phyloP scores from a whole-genome alignment of 2,329 filamentous ascomycete genomes.

The Meredithiella fracta region DNA sequence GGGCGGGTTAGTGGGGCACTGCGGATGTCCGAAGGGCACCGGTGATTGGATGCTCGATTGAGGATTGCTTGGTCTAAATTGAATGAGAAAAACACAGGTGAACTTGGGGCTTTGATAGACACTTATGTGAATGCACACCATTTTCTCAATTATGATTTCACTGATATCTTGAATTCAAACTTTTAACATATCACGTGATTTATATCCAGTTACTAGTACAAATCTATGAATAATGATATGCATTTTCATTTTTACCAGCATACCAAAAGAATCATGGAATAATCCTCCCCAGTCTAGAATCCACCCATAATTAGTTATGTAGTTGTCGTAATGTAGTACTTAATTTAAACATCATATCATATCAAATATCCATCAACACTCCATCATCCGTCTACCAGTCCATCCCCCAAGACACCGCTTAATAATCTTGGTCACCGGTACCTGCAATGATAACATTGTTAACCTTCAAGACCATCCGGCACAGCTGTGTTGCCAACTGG shows the following conservation, averaged over 20 bases:
- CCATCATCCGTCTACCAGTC: slow-evolving; percentile 13
- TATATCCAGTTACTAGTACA: background rate
- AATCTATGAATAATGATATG: slow-evolving; percentile 2
- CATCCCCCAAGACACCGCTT: slow-evolving; percentile 21
- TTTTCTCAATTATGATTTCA: too few species aligned
- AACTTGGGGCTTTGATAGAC: too few species aligned
- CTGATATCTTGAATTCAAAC: too few species aligned
- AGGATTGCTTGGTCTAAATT: too few species aligned
- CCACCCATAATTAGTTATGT: slow-evolving; percentile 3
- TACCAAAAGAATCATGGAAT: background rate
- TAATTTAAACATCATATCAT: background rate
- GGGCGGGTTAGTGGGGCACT: too few species aligned
- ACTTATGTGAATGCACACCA: too few species aligned
- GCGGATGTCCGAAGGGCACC: too few species aligned
- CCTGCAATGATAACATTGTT: slow-evolving; percentile 93
- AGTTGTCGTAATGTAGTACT: background rate
- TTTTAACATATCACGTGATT: too few species aligned
- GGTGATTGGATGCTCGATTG: too few species aligned
- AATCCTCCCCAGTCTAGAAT: background rate
- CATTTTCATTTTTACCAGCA: slow-evolving; percentile 11
- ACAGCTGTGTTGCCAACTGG: slow-evolving; percentile 88
- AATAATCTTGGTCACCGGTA: slow-evolving; percentile 75
- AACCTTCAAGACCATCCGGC: slow-evolving; percentile 93
- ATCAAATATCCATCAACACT: slow-evolving; percentile 16
- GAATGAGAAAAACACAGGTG: too few species aligned